Evolutionary conservation across 768 basidiomycete genomes (phyloP).

Genomic region (Auriscalpium orientale): DNA sequence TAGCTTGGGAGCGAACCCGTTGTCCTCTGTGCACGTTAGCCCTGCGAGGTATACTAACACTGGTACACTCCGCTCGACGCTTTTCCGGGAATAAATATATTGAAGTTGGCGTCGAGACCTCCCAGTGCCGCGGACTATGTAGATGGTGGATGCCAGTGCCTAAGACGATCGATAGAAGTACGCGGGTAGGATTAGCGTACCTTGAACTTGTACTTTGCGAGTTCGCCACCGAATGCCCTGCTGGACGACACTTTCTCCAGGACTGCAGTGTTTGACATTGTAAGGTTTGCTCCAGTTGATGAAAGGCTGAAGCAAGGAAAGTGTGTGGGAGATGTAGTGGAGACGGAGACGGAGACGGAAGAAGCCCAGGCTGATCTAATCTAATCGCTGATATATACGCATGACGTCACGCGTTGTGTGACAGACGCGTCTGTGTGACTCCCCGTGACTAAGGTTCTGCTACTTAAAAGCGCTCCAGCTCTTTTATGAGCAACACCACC

Average conservation of each 20-base stretch:
- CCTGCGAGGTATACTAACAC: conserved; percentile 87
- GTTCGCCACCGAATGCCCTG: conserved; percentile 72
- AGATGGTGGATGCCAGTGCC: not conserved
- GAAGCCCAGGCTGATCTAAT: not conserved
- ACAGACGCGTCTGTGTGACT: not conserved
- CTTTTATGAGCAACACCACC: not conserved
- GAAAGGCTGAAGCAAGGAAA: not conserved
- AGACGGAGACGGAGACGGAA: not conserved
- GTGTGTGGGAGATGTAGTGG: not conserved
- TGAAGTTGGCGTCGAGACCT: conserved; percentile 68
- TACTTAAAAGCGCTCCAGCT: not conserved
- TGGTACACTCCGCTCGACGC: conserved; percentile 44
- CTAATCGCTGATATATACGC: not conserved
- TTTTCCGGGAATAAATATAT: conserved; percentile 76
- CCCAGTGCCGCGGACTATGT: conserved; percentile 63
- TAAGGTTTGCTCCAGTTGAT: not conserved
- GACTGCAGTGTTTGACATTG: conserved; percentile 18
- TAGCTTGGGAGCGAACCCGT: conserved; percentile 47
- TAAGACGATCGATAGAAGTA: conserved; percentile 4
- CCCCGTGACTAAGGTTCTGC: not conserved
- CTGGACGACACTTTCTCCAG: conserved; percentile 70
- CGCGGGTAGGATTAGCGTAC: conserved; percentile 27
- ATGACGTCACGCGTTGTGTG: conserved; percentile 3
- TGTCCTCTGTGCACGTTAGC: conserved; percentile 88
- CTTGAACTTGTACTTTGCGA: conserved; percentile 85